A percentile compares a stretch with the other conserved stretches of the same genome.
Evolutionary conservation across 306 rosid species (phyloP).

Genomic region (Arachis stenosperma): DNA sequence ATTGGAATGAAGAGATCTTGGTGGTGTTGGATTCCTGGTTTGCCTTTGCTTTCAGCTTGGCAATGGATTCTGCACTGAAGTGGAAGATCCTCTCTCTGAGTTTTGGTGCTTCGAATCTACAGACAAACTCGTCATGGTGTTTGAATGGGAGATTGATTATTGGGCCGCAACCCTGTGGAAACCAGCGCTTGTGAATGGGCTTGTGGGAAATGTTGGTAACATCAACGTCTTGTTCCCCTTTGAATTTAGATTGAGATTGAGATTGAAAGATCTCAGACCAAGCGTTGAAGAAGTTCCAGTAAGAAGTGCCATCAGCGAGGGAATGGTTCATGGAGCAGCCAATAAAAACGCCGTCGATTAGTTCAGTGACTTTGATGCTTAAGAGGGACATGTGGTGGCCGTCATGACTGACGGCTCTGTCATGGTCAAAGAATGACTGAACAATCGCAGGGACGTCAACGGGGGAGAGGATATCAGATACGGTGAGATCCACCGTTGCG

Average conservation of each 20-base stretch:
- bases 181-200: slow-evolving; percentile 55
- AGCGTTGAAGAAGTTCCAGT: slow-evolving; percentile 63
- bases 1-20: slow-evolving; percentile 60
- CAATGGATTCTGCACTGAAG: slow-evolving; percentile 54
- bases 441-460: slow-evolving; percentile 53
- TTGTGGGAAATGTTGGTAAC: slow-evolving; percentile 32
- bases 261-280: slow-evolving; percentile 65
- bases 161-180: slow-evolving; percentile 52
- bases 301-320: slow-evolving; percentile 61
- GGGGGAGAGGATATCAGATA: slow-evolving; percentile 60
- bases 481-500: slow-evolving; percentile 48
- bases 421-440: slow-evolving; percentile 62
- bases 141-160: slow-evolving; percentile 54
- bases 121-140: slow-evolving; percentile 48
- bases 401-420: slow-evolving; percentile 62
- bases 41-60: slow-evolving; percentile 62
- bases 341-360: slow-evolving; percentile 63
- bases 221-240: neutral
- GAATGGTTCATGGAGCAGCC: slow-evolving; percentile 66
- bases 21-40: slow-evolving; percentile 44
- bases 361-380: slow-evolving; percentile 59
- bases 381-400: slow-evolving; percentile 62
- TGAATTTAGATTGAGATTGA: neutral
- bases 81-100: slow-evolving; percentile 65
- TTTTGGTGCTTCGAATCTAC: slow-evolving; percentile 43